Base-by-base conservation (phyloP, 192 early-diverging fungal genomes). In the Polychytrium aggregatum region DNA sequence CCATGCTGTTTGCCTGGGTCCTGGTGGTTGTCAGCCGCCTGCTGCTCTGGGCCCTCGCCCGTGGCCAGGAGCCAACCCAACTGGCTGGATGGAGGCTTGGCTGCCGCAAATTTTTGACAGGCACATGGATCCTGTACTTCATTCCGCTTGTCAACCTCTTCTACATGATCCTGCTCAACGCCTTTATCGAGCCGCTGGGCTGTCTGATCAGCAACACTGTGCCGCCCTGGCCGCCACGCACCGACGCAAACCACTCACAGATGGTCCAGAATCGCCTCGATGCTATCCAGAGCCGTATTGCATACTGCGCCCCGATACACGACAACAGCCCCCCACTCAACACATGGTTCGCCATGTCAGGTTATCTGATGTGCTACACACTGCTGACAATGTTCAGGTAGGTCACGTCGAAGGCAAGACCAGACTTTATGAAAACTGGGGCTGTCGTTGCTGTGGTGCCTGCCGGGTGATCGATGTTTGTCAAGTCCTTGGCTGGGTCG, bases 161-260 rank as follows among this genome's bases (percentile, higher is more conserved):
- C 22, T 59, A 59, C 33, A 34, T 59, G 11, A 41, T 59, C 46
- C 26, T 61, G 18, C 39, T 61, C 6, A 46, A 44, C 3, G 53
- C 59, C 1, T 61, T 61, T 38, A 37, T 61, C 40, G 59, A 61
- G 34, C 59, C 59, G 11, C 48, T 61, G 8, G 53, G 59, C 10
- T 61, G 59, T 36, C 17, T 61, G 6, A 50, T 52, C 2, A 28
- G 21, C 7, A 48, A 26, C 48, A 27, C 44, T 0, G 11, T 14
- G 16, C 59, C 59, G n/a, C 52, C 50, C 4, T 61, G 52, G 53
- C 59, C 59, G 10, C 52, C 59, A 13, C 36, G 30, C 7, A 47
- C 33, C 26, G 30, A n/a, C n/a, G n/a, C n/a, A n/a, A n/a, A n/a
- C n/a, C n/a, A n/a, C n/a, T n/a, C n/a, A n/a, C n/a, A n/a, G n/a